Percentiles rank a stretch among this genome's conserved stretches.
Evolutionary conservation across 2,329 filamentous ascomycete genomes (phyloP).

Genomic region (Clarireedia homoeocarpa): DNA sequence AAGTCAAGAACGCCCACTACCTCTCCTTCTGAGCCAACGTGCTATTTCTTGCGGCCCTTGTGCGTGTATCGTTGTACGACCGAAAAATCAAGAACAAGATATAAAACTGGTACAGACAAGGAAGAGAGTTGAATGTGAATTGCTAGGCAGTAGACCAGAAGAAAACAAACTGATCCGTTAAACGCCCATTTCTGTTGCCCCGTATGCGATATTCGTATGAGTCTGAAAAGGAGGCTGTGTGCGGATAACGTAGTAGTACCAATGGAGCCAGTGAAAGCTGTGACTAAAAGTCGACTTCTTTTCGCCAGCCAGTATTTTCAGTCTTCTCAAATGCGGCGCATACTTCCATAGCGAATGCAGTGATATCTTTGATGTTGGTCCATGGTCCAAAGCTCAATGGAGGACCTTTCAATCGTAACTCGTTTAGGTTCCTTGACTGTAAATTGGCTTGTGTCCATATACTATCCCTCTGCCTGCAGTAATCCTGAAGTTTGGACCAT

Average conservation of each 20-base stretch:
- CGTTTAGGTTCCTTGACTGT: background rate
- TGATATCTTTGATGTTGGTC: conserved; percentile 3
- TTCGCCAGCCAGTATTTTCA: conserved; percentile 9
- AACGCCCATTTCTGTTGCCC: background rate
- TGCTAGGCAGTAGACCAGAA: too few species aligned
- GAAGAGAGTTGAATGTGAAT: too few species aligned
- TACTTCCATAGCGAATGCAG: conserved; percentile 6
- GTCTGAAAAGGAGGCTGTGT: background rate
- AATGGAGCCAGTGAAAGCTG: background rate
- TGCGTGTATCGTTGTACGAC: too few species aligned
- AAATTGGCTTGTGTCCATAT: conserved; percentile 4
- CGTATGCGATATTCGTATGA: background rate
- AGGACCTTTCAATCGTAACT: background rate
- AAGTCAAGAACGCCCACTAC: conserved; percentile 1
- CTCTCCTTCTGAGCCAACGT: background rate
- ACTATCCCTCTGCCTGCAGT: background rate
- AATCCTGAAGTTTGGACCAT: conserved; percentile 1
- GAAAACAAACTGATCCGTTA: too few species aligned
- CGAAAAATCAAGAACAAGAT: too few species aligned
- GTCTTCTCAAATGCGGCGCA: conserved; percentile 6
- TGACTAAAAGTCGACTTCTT: conserved; percentile 8
- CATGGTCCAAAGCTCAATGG: conserved; percentile 1
- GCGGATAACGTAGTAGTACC: background rate
- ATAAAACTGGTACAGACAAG: too few species aligned
- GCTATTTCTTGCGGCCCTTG: background rate